Percentiles rank a stretch among this genome's conserved stretches.
phyloP scores from a whole-genome alignment of 306 rosid species.

The Medicago ruthenica region DNA sequence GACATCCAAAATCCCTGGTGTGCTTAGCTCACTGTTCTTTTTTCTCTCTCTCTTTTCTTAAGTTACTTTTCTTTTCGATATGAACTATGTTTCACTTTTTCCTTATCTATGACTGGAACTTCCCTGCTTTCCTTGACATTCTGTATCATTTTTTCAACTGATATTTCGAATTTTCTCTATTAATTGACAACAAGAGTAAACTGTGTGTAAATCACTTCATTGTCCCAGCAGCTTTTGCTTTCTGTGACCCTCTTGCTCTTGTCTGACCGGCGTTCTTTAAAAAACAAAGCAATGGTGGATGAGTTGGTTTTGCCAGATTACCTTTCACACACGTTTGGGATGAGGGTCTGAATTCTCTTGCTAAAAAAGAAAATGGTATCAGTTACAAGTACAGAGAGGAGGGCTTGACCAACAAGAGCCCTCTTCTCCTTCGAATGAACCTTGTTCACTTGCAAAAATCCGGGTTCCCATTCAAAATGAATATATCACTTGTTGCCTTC shows the following conservation, averaged over 20 bases:
- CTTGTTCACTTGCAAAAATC: conserved; percentile 40
- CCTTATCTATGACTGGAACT: neutral
- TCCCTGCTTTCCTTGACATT: neutral
- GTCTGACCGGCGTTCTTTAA: neutral
- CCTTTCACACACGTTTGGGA: neutral
- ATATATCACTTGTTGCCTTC: conserved; percentile 36
- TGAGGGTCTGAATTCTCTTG: conserved; percentile 31
- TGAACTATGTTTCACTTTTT: neutral
- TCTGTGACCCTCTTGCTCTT: conserved; percentile 1
- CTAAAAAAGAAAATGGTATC: conserved; percentile 18
- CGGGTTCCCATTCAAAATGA: conserved; percentile 41
- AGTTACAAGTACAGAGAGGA: conserved; percentile 6
- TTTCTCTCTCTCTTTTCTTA: neutral
- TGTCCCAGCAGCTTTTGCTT: neutral
- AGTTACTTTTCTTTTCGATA: neutral
- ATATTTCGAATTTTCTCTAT: neutral
- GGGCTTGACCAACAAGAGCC: conserved; percentile 33
- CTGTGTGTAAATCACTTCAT: neutral
- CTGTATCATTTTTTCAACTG: neutral
- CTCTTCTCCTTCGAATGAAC: conserved; percentile 5
- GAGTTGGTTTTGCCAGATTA: conserved; percentile 35
- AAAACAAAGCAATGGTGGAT: conserved; percentile 15
- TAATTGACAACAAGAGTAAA: neutral
- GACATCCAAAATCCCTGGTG: neutral
- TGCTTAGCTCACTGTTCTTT: neutral